Evolutionary conservation across 345 rosid species (phyloP).

Genomic region (Dimocarpus longan): DNA sequence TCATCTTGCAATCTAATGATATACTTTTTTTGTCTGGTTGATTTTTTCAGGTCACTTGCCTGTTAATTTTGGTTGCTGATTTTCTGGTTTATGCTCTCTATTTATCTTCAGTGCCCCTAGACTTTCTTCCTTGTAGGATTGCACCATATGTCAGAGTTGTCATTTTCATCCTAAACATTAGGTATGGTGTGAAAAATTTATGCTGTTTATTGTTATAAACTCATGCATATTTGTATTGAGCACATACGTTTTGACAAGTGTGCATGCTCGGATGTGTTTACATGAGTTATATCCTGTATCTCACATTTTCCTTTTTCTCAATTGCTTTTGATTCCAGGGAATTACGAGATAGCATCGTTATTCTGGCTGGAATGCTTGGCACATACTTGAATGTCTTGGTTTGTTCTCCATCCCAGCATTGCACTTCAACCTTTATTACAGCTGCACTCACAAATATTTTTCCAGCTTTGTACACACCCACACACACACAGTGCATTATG

Average conservation of each 20-base stretch:
- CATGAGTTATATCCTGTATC: neutral
- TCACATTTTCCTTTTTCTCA: neutral
- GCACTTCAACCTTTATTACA: neutral
- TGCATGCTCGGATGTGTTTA: neutral
- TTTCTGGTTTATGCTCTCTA: conserved; percentile 69
- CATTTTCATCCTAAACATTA: conserved; percentile 68
- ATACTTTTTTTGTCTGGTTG: conserved; percentile 19
- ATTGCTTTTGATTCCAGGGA: conserved; percentile 50
- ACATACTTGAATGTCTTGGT: conserved; percentile 90
- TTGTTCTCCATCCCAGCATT: conserved; percentile 36
- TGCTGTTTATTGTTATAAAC: neutral
- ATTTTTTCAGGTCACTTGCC: conserved; percentile 68
- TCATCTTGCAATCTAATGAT: conserved; percentile 22
- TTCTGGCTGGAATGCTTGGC: conserved; percentile 88
- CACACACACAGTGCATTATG: neutral
- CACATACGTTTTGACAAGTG: neutral
- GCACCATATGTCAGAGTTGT: conserved; percentile 91
- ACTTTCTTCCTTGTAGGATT: conserved; percentile 75
- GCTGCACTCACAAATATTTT: conserved; percentile 10
- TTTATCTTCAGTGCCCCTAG: conserved; percentile 68
- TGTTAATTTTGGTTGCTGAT: conserved; percentile 71
- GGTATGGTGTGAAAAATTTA: conserved; percentile 45
- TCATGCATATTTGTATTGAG: neutral
- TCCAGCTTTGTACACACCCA: neutral
- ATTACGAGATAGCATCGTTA: conserved; percentile 57